Conservation (phyloP, 805 yeast species). For the Brettanomyces custersianus region DNA sequence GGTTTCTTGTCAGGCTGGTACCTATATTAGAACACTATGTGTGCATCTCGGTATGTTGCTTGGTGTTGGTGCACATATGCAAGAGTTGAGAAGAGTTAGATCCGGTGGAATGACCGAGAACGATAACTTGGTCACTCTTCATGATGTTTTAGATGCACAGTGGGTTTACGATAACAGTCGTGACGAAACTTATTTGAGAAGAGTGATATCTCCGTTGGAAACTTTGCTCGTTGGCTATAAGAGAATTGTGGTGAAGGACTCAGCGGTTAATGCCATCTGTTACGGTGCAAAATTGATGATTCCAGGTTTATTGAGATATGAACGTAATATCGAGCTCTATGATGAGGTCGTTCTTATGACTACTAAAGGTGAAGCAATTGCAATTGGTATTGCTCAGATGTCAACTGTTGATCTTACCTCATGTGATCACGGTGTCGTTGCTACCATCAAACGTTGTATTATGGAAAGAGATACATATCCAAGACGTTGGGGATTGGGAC, state of each 20-base stretch:
- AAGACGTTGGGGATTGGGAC: conserved; percentile 99
- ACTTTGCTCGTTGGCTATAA: conserved; percentile 89
- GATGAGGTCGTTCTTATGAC: conserved; percentile 98
- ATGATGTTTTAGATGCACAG: conserved; percentile 97
- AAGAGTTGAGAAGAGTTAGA: conserved; percentile 98
- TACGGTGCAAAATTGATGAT: conserved; percentile 99
- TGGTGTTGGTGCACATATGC: conserved; percentile 99
- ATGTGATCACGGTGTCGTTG: conserved; percentile 98
- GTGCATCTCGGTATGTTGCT: conserved; percentile 97
- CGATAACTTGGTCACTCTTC: conserved; percentile 90
- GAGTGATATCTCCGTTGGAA: conserved; percentile 91
- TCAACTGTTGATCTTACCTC: conserved; percentile 92
- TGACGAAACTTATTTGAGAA: conserved; percentile 92
- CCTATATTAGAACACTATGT: conserved; percentile 98
- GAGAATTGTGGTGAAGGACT: conserved; percentile 84
- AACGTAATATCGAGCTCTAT: conserved; percentile 92
- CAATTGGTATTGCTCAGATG: conserved; percentile 98
- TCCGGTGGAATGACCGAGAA: conserved; percentile 90
- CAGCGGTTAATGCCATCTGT: conserved; percentile 96
- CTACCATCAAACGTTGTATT: conserved; percentile 97
- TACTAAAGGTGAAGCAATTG: conserved; percentile 99
- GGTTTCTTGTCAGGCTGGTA: conserved; percentile 99
- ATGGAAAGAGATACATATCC: conserved; percentile 99
- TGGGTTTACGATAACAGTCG: conserved; percentile 95
- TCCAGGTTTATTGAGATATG: conserved; percentile 96